phyloP scores from a whole-genome alignment of 768 basidiomycete genomes.

The Termitomyces sp. region DNA sequence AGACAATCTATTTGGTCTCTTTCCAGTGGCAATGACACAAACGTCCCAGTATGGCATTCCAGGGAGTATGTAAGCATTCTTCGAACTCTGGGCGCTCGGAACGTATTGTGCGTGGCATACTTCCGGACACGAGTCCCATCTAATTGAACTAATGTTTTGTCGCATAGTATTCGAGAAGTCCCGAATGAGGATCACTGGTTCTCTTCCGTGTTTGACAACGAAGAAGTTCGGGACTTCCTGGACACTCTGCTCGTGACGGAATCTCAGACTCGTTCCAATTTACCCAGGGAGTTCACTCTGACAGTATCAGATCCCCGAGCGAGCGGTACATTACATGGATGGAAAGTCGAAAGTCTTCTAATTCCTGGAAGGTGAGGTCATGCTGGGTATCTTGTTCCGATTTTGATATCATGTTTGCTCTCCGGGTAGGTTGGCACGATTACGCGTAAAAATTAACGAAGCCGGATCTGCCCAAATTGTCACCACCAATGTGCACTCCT shows the following conservation, averaged over 20 bases:
- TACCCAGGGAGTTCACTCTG: slow-evolving; percentile 50
- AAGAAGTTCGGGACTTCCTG: slow-evolving; percentile 53
- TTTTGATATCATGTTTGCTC: not conserved
- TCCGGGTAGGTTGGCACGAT: slow-evolving; percentile 30
- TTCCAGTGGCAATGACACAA: slow-evolving; percentile 68
- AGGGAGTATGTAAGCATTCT: slow-evolving; percentile 60
- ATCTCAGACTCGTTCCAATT: slow-evolving; percentile 5
- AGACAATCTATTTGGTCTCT: not conserved
- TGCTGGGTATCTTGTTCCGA: not conserved
- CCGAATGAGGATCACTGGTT: slow-evolving; percentile 69
- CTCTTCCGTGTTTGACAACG: slow-evolving; percentile 48
- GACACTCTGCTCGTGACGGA: slow-evolving; percentile 21
- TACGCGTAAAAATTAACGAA: slow-evolving; percentile 23
- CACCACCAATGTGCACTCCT: slow-evolving; percentile 26
- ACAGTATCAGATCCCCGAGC: slow-evolving; percentile 69
- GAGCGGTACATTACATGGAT: slow-evolving; percentile 67
- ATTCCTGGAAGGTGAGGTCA: slow-evolving; percentile 61
- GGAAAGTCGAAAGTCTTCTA: slow-evolving; percentile 51
- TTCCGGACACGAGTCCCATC: not conserved
- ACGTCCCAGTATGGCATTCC: slow-evolving; percentile 86
- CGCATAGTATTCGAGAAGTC: slow-evolving; percentile 55
- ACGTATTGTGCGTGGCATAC: slow-evolving; percentile 42
- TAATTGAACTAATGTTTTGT: not conserved
- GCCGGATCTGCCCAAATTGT: slow-evolving; percentile 15
- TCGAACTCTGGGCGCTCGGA: slow-evolving; percentile 44